These are phyloP conservation scores for Acanthochlamys bracteata DNA, from an alignment of 106 monocot species.

Conservation along the genomic window DNA sequence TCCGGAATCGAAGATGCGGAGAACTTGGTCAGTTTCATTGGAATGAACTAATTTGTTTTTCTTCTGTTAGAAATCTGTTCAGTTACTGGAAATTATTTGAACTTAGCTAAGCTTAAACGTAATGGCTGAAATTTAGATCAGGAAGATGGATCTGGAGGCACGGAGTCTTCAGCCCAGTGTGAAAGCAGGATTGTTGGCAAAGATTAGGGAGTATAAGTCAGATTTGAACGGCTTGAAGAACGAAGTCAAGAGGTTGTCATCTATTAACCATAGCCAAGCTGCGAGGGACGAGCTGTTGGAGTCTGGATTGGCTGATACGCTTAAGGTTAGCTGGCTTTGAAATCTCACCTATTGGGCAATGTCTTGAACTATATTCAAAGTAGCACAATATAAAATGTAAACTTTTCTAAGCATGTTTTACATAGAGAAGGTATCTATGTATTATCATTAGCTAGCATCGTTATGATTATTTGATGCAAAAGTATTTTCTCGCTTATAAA, in stretches of 20 bases:
- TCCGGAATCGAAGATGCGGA: conserved; percentile 71
- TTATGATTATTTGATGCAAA: background rate
- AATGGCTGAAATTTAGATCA: conserved; percentile 29
- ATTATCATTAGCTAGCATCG: too few relatives aligned
- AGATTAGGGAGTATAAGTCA: conserved; percentile 80
- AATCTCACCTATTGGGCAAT: background rate
- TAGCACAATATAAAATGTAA: too few relatives aligned
- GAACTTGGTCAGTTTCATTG: conserved; percentile 42
- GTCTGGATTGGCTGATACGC: conserved; percentile 56
- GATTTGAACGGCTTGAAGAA: conserved; percentile 73
- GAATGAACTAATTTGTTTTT: background rate
- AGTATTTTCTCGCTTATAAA: background rate
- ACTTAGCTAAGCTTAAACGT: background rate
- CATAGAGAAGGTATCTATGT: too few relatives aligned
- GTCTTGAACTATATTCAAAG: background rate
- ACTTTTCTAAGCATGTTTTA: too few relatives aligned
- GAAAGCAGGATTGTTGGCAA: conserved; percentile 56
- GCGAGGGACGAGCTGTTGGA: conserved; percentile 73
- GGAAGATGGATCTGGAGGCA: conserved; percentile 89
- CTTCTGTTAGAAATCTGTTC: background rate
- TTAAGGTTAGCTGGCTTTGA: conserved; percentile 27
- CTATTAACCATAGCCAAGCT: conserved; percentile 18
- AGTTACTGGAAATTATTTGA: background rate
- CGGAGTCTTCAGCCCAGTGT: conserved; percentile 65
- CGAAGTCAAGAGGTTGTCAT: conserved; percentile 50